phyloP scores from a whole-genome alignment of 129 eudicot species.

The Centrapalus pauciflorus region DNA sequence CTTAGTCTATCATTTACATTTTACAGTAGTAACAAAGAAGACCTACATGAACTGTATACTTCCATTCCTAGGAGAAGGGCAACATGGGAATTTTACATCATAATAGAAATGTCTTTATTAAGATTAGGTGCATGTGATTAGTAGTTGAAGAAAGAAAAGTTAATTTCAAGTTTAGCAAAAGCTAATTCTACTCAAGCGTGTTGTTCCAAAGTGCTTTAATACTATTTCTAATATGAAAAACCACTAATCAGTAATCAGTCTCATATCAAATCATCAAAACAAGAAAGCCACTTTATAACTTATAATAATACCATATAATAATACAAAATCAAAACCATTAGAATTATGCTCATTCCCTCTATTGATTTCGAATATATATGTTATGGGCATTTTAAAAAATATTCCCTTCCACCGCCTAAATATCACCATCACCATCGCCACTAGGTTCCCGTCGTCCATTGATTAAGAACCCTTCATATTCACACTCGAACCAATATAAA shows the following conservation, averaged over 20 bases:
- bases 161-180: constrained; percentile 3
- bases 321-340: background rate
- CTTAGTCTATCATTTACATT: background rate
- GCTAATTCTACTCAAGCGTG: constrained; percentile 11
- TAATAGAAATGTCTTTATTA: background rate
- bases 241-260: too few relatives aligned
- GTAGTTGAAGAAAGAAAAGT: background rate
- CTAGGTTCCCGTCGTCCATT: background rate
- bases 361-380: constrained; percentile 6
- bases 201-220: background rate
- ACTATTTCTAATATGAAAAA: constrained; percentile 8
- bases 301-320: background rate
- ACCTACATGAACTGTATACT: background rate
- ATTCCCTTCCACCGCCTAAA: constrained; percentile 8
- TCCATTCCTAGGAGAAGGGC: background rate
- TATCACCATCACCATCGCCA: background rate
- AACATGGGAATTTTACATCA: constrained; percentile 9
- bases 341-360: constrained; percentile 18
- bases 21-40: background rate
- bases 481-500: background rate
- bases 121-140: constrained; percentile 16
- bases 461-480: background rate
- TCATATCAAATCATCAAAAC: background rate
- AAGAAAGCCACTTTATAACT: background rate
- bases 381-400: background rate